Base-by-base conservation (phyloP, 2,329 filamentous ascomycete species). In the Fusarium floridanum region DNA sequence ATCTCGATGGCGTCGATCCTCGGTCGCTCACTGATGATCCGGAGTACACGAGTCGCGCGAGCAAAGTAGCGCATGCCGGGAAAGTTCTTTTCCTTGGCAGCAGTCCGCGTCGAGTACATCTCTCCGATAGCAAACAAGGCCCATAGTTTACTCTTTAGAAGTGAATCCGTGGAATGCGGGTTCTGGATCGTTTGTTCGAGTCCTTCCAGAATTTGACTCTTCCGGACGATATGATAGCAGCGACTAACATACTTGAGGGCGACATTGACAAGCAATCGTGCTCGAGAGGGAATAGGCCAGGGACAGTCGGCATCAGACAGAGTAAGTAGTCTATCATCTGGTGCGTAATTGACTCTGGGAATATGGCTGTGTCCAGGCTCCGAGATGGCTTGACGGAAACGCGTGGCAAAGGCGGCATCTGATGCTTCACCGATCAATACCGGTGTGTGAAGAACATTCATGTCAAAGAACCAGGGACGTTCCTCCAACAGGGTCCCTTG, bases 111-210 rank as follows among this genome's bases (percentile, higher is more conserved):
- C 0, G 85, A 86, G 34, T 86, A 87, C 36, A 85, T 82, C 67
- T 87, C 85, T 0, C 86, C 86, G 7, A 87, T 80, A 0, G 86
- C 86, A 68, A 87, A 85, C 4, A 87, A 53, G 0, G 83, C 84
- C 79, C 84, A 85, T 0, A 87, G 66, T 55, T 86, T 86, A 70
- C 84, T 84, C 14, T 80, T 81, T 0, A 81, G 67, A 0, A 85
- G 69, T 1, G 80, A 78, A 43, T 83, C 81, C 6, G 78, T 80
- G 12, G 80, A 81, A 8, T 77, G 72, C 3, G 80, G 79, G 41
- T 83, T 81, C 59, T 80, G 76, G n/a, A 85, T 81, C 0, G 81
- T 79, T 20, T 82, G 80, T 48, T 86, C 83, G 0, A 87, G 70
- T 1, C 78, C 78, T 3, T 82, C 81, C 0, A 83, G 67, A 5